Evolutionary conservation across 257 asterid genomes (phyloP), one percentile per base, ranked within the genome.

Genomic region (Mentha longifolia): DNA sequence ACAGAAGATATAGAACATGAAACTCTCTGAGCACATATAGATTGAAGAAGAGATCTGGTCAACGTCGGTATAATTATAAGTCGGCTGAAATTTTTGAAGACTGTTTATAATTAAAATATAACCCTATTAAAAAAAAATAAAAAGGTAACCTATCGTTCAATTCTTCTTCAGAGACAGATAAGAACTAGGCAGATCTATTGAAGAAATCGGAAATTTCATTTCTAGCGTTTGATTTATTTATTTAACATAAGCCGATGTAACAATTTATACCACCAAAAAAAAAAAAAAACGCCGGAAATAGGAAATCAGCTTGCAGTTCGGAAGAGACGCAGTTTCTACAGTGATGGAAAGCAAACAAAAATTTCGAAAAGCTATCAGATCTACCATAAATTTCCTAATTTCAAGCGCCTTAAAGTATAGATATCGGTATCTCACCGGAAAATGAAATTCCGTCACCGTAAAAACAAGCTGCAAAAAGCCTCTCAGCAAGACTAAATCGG

Each of bases 1-100:
- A 9, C 28, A 41, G 9, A 15, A 51, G n/a, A 31, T 20, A 54
- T 17, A 55, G 17, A n/a, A 17, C 14, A 28, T 45, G 39, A 49
- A 17, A 60, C 28, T 7, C 7, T 20, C 1, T 17, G 30, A 52
- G 19, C 31, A 9, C 8, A 52, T 52, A 58, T 3, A 46, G 6
- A 37, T 57, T 67, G 4, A 67, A 71, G 70, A 19, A 35, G 57
- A 71, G 81, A 83, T 79, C 83, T 77, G 67, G 81, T 75, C 85
- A 83, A 79, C 74, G 46, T 20, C 65, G 67, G 67, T 17, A 3
- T 54, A 50, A 72, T 33, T 8, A 59, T 51, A 51, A 9, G 57
- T 58, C 20, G 43, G 63, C 63, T 58, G 6, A 57, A 9, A 13
- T 13, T 25, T 73, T 30, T 67, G 65, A 75, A 17, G 45, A 79